Conservation (phyloP, 192 early-diverging fungal genomes). For the Linnemannia zychae region DNA sequence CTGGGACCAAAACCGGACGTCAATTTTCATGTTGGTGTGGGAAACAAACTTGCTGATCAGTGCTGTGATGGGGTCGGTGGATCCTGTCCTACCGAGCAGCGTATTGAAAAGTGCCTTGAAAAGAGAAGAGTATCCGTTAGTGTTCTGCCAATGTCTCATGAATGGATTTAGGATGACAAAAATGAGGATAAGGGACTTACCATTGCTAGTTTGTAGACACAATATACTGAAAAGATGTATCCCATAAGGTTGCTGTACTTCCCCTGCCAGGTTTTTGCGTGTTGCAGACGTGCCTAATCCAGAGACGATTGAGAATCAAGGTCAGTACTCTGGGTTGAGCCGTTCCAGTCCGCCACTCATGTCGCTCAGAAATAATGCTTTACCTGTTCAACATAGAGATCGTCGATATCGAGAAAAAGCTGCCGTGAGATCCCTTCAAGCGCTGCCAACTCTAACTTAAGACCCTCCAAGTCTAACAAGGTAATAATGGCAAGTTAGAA, state of each 20-base stretch:
- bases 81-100: conserved; percentile 78
- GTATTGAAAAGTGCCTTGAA: conserved; percentile 82
- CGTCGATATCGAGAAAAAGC: conserved; percentile 84
- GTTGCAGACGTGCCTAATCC: conserved; percentile 64
- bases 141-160: neutral
- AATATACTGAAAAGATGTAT: conserved; percentile 90
- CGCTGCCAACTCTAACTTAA: conserved; percentile 66
- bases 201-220: conserved; percentile 89
- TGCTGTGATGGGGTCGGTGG: conserved; percentile 87
- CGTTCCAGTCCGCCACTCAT: neutral
- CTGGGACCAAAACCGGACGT: conserved; percentile 88
- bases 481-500: neutral
- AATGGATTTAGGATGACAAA: neutral
- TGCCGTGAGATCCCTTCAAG: conserved; percentile 78
- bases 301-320: neutral
- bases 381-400: conserved; percentile 82
- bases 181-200: conserved; percentile 33
- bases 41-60: conserved; percentile 79
- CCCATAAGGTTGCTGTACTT: conserved; percentile 86
- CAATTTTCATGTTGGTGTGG: conserved; percentile 75
- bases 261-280: conserved; percentile 81
- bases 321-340: neutral
- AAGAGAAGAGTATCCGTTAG: neutral
- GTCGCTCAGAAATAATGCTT: neutral
- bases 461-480: conserved; percentile 59